Base-by-base conservation (phyloP, 73 alveolate genomes). In the Effrenium voratum region DNA sequence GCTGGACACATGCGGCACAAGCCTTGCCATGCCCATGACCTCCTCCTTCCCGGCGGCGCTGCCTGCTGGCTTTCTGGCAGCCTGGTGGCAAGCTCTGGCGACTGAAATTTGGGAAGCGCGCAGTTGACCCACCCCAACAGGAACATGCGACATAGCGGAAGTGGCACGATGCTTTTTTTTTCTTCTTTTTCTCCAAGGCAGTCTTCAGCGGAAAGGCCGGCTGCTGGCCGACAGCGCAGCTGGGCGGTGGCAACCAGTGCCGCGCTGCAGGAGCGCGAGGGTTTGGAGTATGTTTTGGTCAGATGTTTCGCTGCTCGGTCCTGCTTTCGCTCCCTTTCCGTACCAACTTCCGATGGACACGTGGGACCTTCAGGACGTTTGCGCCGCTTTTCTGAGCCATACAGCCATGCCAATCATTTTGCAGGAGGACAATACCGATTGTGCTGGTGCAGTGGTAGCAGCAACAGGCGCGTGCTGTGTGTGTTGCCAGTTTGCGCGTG, bases 221-320 rank as follows among this genome's bases (percentile, higher is more conserved):
- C 77, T 63, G 77, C 77, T 63, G 77, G 77, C 77, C 77, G n/a
- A 63, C 77, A 34, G n/a, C n/a, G 77, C 77, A 63, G n/a, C 41
- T 40, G 77, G 77, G 77, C 32, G n/a, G 77, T 40, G n/a, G 77
- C 38, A 34, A 40, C 13, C 77, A 63, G n/a, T 63, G 77, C 77
- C 32, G 77, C 26, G 77, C 77, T 24, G 77, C 77, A 63, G 77
- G 77, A 34, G 41, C n/a, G 63, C 63, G 8, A 8, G 63, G 26
- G 63, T 52, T n/a, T n/a, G n/a, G n/a, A n/a, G n/a, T n/a, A n/a
- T n/a, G n/a, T n/a, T n/a, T n/a, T n/a, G n/a, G n/a, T n/a, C n/a
- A n/a, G n/a, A n/a, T n/a, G n/a, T n/a, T n/a, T n/a, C n/a, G n/a
- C n/a, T 19, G 63, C 63, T 52, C 63, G 63, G 26, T 8, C 19